Percentiles rank a stretch among this genome's conserved stretches.
Conservation (phyloP, 2,329 filamentous ascomycete genomes). For the Nothopassalora personata region DNA sequence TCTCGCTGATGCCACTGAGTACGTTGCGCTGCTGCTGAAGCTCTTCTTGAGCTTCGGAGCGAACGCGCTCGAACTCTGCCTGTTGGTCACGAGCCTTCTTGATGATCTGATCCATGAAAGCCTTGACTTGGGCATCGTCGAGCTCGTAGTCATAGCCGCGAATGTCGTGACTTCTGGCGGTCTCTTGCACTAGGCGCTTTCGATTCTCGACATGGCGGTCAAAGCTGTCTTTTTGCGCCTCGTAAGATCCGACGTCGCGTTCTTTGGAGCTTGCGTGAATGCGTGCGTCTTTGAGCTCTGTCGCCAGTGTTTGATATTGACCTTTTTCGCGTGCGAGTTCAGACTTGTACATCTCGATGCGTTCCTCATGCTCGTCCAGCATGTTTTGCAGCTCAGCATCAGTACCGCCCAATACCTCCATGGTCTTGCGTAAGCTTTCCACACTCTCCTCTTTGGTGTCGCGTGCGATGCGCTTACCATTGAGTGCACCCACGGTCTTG, state of each 20-base stretch:
- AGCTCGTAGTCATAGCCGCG: conserved; percentile 78
- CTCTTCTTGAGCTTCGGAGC: conserved; percentile 68
- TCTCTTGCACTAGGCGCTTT: conserved; percentile 68
- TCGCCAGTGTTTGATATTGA: conserved; percentile 60
- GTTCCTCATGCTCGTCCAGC: conserved; percentile 71
- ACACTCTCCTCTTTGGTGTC: conserved; percentile 65
- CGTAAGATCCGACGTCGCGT: conserved; percentile 66
- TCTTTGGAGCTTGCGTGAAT: conserved; percentile 42
- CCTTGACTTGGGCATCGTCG: conserved; percentile 64
- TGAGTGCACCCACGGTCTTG: conserved; percentile 67
- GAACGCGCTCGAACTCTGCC: conserved; percentile 66
- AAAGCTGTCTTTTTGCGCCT: conserved; percentile 82
- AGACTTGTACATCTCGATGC: conserved; percentile 60
- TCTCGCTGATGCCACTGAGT: conserved; percentile 69
- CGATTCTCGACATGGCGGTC: conserved; percentile 72
- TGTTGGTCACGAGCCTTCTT: conserved; percentile 75
- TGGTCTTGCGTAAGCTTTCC: conserved; percentile 62
- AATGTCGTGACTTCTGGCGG: conserved; percentile 70
- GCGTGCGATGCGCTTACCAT: conserved; percentile 70
- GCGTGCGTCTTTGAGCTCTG: conserved; percentile 46
- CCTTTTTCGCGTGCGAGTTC: conserved; percentile 54
- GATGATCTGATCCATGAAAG: conserved; percentile 72
- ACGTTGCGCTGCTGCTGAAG: conserved; percentile 64
- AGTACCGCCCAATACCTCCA: conserved; percentile 65
- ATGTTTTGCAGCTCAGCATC: conserved; percentile 69